phyloP scores from a whole-genome alignment of 2,329 filamentous ascomycete genomes.

The Akanthomyces muscarius region DNA sequence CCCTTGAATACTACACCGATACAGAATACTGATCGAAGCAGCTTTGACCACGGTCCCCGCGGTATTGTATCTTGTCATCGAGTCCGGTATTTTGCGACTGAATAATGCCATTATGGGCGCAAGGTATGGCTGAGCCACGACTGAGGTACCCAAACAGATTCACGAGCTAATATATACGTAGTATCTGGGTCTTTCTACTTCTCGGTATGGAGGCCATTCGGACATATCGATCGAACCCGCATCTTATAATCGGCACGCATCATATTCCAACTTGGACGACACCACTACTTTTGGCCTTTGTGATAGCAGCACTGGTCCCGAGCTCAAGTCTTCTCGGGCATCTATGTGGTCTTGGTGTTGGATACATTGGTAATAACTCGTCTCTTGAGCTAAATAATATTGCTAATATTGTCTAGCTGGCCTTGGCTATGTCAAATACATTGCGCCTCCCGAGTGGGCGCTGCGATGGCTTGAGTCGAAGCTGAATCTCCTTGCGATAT shows the following conservation, averaged over 20 bases:
- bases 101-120: constrained; percentile 78
- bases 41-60: constrained; percentile 79
- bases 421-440: constrained; percentile 80
- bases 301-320: constrained; percentile 73
- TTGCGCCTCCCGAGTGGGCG: constrained; percentile 84
- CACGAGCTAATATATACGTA: constrained; percentile 33
- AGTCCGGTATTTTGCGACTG: constrained; percentile 65
- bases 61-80: constrained; percentile 72
- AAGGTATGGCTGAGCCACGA: constrained; percentile 50
- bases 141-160: background rate
- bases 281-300: constrained; percentile 71
- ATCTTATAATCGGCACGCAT: constrained; percentile 59
- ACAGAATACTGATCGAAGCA: constrained; percentile 31
- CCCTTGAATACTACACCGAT: background rate
- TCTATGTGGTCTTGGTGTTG: constrained; percentile 74
- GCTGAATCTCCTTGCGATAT: constrained; percentile 73
- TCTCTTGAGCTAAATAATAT: background rate
- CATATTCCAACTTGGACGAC: constrained; percentile 90
- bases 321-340: constrained; percentile 83
- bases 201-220: constrained; percentile 82
- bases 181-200: constrained; percentile 89
- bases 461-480: constrained; percentile 86
- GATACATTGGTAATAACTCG: constrained; percentile 70
- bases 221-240: constrained; percentile 76
- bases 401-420: constrained; percentile 54